Evolutionary conservation across 1,284 basidiomycete species (phyloP), one percentile per base, ranked within the genome.

Genomic region (Malassezia dermatis): DNA sequence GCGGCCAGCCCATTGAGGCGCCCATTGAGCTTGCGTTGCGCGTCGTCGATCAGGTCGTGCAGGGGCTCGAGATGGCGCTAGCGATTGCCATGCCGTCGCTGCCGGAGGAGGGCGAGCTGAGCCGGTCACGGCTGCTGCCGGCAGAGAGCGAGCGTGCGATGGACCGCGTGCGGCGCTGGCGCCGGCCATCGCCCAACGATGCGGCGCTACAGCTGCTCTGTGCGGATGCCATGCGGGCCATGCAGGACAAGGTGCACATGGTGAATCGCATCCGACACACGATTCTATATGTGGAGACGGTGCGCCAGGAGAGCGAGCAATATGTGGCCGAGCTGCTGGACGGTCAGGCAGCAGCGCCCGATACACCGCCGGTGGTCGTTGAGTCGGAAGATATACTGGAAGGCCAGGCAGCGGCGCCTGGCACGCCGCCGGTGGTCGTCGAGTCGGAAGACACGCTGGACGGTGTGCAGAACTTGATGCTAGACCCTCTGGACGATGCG

Each of bases 251-350:
- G 80, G 83, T 91, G 60, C 91, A 91, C 76, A 89, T 86, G 59
- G 87, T 96, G 44, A 88, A 90, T 56, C 85, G 94, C 39, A 86
- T 98, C 84, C 88, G 94, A 77, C 96, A 95, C 74, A 96, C 90
- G 23, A 94, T 99, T 63, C 81, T 89, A 58, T 98, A 98, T 76
- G 86, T 89, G 31, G 94, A 98, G 57, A 94, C 94, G 77, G 88
- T 95, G 24, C 84, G 94, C 75, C 85, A 86, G 66, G 94, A 98
- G 76, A 98, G 93, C 90, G 87, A 96, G 74, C 86, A 88, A 73
- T 84, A 83, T 65, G 86, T 95, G 26, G 85, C 79, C 50, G 75
- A 77, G 47, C 76, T 81, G 41, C 76, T 95, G 8, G 61, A 66
- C 8, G 51, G 13, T n/a, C 51, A 59, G 37, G 57, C 53, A 10